These are phyloP conservation scores for Zygnema cylindricum DNA, from an alignment of 139 green algal genomes.

Conservation along the genomic window DNA sequence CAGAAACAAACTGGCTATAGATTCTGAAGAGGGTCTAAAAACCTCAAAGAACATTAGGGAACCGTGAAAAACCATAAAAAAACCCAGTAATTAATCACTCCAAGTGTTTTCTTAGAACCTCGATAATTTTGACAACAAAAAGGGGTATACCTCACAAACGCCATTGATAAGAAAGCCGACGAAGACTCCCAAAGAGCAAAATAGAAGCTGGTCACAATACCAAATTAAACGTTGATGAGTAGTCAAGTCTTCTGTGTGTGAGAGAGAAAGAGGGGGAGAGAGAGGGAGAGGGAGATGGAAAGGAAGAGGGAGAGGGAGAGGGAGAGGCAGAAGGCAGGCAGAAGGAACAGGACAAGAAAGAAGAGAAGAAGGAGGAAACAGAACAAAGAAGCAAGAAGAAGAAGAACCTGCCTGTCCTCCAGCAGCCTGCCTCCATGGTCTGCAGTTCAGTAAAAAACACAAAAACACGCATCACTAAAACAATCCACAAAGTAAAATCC, in stretches of 20 bases:
- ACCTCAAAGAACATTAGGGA: background rate
- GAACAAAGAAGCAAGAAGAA: too few species aligned
- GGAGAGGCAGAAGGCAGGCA: background rate
- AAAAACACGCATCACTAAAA: too few species aligned
- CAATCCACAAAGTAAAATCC: too few species aligned
- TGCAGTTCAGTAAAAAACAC: too few species aligned
- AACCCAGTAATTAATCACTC: background rate
- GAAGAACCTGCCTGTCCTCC: too few species aligned
- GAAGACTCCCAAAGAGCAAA: background rate
- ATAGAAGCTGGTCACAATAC: background rate
- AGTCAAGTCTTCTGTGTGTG: background rate
- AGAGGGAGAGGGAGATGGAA: background rate
- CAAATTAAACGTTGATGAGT: background rate
- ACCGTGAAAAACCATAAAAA: background rate
- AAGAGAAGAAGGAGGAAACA: too few species aligned
- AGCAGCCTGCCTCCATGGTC: too few species aligned
- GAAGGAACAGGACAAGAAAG: too few species aligned
- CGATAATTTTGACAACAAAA: background rate
- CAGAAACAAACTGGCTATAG: background rate
- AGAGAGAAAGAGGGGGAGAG: background rate
- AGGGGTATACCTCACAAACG: constrained; percentile 23
- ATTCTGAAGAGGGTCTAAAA: background rate
- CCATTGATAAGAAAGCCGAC: constrained; percentile 20
- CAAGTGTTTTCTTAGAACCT: background rate
- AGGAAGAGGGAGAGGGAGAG: background rate